Evolutionary conservation across 2,329 filamentous ascomycete genomes (phyloP), one percentile per base, ranked within the genome.

Genomic region (Exophiala viscosa): DNA sequence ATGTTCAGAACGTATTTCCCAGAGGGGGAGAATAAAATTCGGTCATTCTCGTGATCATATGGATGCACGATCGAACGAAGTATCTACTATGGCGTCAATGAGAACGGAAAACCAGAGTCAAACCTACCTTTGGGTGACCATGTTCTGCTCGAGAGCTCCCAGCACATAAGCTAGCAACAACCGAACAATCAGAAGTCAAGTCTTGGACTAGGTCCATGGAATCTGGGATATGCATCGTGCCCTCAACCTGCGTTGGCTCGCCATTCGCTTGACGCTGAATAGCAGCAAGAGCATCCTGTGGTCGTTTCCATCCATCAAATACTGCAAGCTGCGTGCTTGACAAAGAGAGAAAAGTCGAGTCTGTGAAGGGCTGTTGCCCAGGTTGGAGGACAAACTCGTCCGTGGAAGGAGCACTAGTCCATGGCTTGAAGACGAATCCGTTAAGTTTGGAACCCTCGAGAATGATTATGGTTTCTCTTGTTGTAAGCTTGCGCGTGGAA

Each of bases 181-280:
- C 92, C 1, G 93, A 97, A 67, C 93, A 99, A 68, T 99, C 93
- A 0, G 92, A 95, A 4, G 92, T 91, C 54, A 95, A 84, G 69
- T 99, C 93, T 70, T 99, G 93, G 2, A 96, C 90, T 6, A 99
- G 79, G 69, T 99, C 92, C 56, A 88, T 83, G 9, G 46, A 45
- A 7, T 76, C 71, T 5, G 72, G 70, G 13, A 79, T 74, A 42
- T 73, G 69, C 83, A 88, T 88, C 9, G 80, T 72, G 11, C 76
- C 77, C 2, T 66, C 66, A 17, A 45, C 48, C n/a, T 57, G 28
- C 44, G 46, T 34, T 31, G 7, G 11, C 47, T 36, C 50, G 13
- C 32, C 55, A 49, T 62, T 52, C 58, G 58, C 68, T 66, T 70
- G 58, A 63, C 66, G 40, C 14, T 55, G 71, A 14, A 60, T 44